Evolutionary conservation across 495 filamentous ascomycete genomes (phyloP).

Genomic region (Clohesyomyces aquaticus): DNA sequence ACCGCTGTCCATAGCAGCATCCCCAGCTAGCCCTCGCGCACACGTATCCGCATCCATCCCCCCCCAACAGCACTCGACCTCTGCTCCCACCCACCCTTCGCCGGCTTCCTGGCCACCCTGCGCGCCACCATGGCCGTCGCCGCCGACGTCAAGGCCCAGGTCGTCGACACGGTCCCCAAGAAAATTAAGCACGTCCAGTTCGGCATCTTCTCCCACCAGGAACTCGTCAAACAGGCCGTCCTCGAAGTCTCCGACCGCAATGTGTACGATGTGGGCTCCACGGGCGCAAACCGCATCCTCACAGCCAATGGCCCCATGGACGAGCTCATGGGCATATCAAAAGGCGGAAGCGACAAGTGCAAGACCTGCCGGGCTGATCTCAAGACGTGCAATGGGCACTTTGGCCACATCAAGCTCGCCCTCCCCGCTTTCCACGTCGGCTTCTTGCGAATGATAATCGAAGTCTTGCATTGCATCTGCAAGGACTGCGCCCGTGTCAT

Average conservation of each 20-base stretch:
- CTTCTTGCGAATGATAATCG: constrained; percentile 87
- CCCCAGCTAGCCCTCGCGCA: too few relatives aligned
- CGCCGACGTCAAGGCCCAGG: constrained; percentile 73
- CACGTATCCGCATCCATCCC: not conserved
- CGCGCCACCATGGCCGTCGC: constrained; percentile 12
- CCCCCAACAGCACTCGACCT: not conserved
- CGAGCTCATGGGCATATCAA: constrained; percentile 83
- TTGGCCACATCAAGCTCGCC: constrained; percentile 86
- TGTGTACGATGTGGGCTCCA: constrained; percentile 81
- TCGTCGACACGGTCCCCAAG: constrained; percentile 84
- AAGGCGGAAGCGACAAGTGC: constrained; percentile 67
- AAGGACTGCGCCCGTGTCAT: constrained; percentile 82
- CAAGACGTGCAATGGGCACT: constrained; percentile 88
- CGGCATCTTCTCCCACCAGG: constrained; percentile 86
- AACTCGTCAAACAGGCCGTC: constrained; percentile 91
- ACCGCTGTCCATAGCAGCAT: not conserved
- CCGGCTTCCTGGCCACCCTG: not conserved
- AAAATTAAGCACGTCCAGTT: constrained; percentile 92
- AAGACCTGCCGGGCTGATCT: constrained; percentile 79
- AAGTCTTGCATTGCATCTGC: constrained; percentile 90
- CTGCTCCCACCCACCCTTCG: constrained; percentile 45
- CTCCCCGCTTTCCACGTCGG: constrained; percentile 94
- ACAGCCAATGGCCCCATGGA: constrained; percentile 85
- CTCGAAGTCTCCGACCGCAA: constrained; percentile 88
- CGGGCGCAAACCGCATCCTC: constrained; percentile 54